Base-by-base conservation (phyloP, 495 filamentous ascomycete species). In the Durotheca rogersii region DNA sequence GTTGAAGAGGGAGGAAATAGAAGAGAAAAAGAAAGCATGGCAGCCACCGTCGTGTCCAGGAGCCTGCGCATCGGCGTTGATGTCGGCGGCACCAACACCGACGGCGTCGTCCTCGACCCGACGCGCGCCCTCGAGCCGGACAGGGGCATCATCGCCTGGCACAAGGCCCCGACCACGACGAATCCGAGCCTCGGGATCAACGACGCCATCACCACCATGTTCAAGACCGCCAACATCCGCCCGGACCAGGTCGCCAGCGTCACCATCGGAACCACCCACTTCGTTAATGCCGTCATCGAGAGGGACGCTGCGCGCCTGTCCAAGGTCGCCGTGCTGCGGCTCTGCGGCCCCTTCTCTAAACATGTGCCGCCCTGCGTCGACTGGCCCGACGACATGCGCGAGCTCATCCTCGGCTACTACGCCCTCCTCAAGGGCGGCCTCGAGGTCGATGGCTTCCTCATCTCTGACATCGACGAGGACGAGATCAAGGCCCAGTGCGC, bases 221-320 rank as follows among this genome's bases (percentile, higher is more conserved):
- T 82, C 41, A 25, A 64, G 29, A 63, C 69, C 9, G 64, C 72
- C 2, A 49, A 39, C 16, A 66, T 81, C 35, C 50, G 60, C 9
- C 58, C 70, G 4, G 54, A 58, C 1, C 49, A 72, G 18, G 69
- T 85, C 11, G 73, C 73, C 7, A 77, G 72, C 45, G 78, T 84
- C 3, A 81, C 79, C 16, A 79, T 85, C 47, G 81, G 81, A 11
- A 85, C 82, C 1, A 84, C 81, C 0, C 76, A 80, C 56, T 85
- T 83, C 61, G 75, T 85, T 50, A 85, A 85, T 60, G 81, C 81
- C 6, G 78, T 85, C 27, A 69, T 83, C 6, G 77, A 83, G 59
- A 64, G 72, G 6, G 80, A 85, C 60, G 63, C 70, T 11, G 50
- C 68, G 9, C 72, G 77, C 3, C 64, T 84, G 18, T 68, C 68